Evolutionary conservation across 2,329 filamentous ascomycete species (phyloP).

Genomic region (Exophiala sp.): DNA sequence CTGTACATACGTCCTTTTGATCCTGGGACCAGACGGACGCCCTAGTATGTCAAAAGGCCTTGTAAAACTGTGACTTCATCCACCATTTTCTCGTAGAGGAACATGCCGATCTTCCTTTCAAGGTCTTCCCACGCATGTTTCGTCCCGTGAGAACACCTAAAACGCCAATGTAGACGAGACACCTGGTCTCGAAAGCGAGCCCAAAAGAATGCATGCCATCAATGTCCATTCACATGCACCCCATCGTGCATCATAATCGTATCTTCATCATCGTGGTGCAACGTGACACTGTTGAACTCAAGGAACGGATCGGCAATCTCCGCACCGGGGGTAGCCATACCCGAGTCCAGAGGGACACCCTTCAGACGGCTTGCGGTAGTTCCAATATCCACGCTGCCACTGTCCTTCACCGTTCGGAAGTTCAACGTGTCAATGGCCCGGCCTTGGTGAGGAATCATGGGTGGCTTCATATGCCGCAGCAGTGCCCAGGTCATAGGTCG

Average conservation of each 20-base stretch:
- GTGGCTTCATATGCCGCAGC: slow-evolving; percentile 95
- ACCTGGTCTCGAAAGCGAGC: background rate
- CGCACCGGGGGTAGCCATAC: slow-evolving; percentile 76
- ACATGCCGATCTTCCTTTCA: too few species aligned
- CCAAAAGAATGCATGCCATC: slow-evolving; percentile 1
- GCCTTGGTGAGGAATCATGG: slow-evolving; percentile 89
- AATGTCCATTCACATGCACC: slow-evolving; percentile 20
- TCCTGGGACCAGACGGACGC: slow-evolving; percentile 10
- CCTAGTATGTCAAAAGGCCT: slow-evolving; percentile 8
- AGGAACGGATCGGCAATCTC: slow-evolving; percentile 89
- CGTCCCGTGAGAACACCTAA: background rate
- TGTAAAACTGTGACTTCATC: background rate
- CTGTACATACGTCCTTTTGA: slow-evolving; percentile 22
- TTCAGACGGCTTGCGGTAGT: slow-evolving; percentile 54
- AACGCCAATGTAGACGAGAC: slow-evolving; percentile 13
- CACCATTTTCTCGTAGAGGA: background rate
- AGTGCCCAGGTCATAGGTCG: slow-evolving; percentile 93
- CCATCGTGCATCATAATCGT: slow-evolving; percentile 23
- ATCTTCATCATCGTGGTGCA: slow-evolving; percentile 93
- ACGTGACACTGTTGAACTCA: slow-evolving; percentile 96
- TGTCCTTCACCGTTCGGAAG: slow-evolving; percentile 97
- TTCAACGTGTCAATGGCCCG: slow-evolving; percentile 91
- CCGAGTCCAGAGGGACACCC: slow-evolving; percentile 82
- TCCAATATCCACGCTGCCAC: slow-evolving; percentile 74
- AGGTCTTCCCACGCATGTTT: background rate